Base-by-base conservation (phyloP, 768 basidiomycete species). In the Amanita pseudoporphyria region DNA sequence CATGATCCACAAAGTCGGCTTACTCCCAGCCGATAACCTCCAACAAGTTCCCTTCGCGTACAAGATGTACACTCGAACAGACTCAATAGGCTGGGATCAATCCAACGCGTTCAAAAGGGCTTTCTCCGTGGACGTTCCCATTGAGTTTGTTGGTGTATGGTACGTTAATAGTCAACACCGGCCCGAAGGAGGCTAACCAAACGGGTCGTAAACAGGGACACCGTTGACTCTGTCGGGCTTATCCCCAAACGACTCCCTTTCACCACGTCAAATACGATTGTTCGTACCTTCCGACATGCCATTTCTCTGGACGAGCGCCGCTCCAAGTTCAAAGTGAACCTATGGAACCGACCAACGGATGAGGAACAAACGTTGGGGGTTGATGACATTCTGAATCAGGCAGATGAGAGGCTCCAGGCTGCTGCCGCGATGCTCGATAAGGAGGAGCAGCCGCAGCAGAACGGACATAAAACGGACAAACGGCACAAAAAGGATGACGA, bases 1-100 rank as follows among this genome's bases (percentile, higher is more conserved):
- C 2, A 76, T 77, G 76, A 53, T 76, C 5, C 71, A 75, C 58
- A 76, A 77, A 58, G 68, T 78, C 5, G 74, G 75, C 3, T 63
- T 76, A 0, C 65, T 77, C 9, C 72, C 72, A 0, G 63, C 69
- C 6, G 65, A 69, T 53, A 76, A 76, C 53, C 57, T 62, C 54
- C 72, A 84, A 54, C 77, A 81, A 63, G 71, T 82, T 2, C 76
- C 78, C 0, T 80, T 84, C 49, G 80, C 80, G 9, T 82, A 77
- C 62, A 73, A 74, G 54, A 79, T 84, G 73, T 83, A 74, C 62
- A 69, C 69, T 1, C 68, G 70, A 1, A 68, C 74, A 1, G 78
- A 84, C 52, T 56, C 69, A 1, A 51, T 65, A 7, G 73, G 77
- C 3, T 72, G 71, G 69, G 64, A 67, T 37, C 70, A 73, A 59